A percentile compares a stretch with the other conserved stretches of the same genome.
These are phyloP conservation scores for Aureobasidium sp. DNA, from an alignment of 2,329 filamentous ascomycete genomes.

Conservation along the genomic window DNA sequence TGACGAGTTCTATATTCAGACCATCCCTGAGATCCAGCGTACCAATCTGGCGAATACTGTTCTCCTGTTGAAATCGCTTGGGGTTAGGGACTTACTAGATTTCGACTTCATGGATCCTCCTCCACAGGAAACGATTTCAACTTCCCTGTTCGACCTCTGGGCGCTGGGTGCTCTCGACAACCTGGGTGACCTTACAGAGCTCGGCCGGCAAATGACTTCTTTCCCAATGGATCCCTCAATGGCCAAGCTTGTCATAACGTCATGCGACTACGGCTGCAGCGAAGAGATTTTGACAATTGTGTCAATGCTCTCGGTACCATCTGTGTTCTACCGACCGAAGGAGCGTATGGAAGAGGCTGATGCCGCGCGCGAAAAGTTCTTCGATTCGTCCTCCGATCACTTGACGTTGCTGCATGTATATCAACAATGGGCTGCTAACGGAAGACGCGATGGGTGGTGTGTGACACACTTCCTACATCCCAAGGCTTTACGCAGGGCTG, in stretches of 20 bases:
- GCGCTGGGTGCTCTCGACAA: slow-evolving; percentile 90
- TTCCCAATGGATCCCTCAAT: slow-evolving; percentile 98
- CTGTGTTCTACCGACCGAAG: slow-evolving; percentile 93
- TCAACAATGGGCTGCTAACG: slow-evolving; percentile 88
- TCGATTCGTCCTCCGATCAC: slow-evolving; percentile 95
- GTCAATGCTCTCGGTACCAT: slow-evolving; percentile 93
- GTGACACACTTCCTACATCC: slow-evolving; percentile 86
- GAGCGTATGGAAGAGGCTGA: slow-evolving; percentile 96
- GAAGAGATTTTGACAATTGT: slow-evolving; percentile 99
- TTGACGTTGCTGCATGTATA: slow-evolving; percentile 94
- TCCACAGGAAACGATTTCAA: slow-evolving; percentile 94
- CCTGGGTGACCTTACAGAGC: slow-evolving; percentile 76
- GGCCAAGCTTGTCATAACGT: slow-evolving; percentile 88
- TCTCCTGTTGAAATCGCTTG: slow-evolving; percentile 84
- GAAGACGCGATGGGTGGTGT: slow-evolving; percentile 86
- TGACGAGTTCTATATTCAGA: slow-evolving; percentile 92
- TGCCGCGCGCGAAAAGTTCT: slow-evolving; percentile 92
- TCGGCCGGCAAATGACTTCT: slow-evolving; percentile 88
- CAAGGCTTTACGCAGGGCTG: slow-evolving; percentile 84
- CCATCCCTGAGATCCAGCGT: slow-evolving; percentile 94
- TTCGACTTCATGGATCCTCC: slow-evolving; percentile 99
- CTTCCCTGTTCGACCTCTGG: slow-evolving; percentile 96
- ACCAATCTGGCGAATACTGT: slow-evolving; percentile 96
- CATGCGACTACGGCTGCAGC: slow-evolving; percentile 74
- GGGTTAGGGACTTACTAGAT: slow-evolving; percentile 86